phyloP scores from a whole-genome alignment of 352 stramenopile genomes.

The Elongisporangium prolatum region DNA sequence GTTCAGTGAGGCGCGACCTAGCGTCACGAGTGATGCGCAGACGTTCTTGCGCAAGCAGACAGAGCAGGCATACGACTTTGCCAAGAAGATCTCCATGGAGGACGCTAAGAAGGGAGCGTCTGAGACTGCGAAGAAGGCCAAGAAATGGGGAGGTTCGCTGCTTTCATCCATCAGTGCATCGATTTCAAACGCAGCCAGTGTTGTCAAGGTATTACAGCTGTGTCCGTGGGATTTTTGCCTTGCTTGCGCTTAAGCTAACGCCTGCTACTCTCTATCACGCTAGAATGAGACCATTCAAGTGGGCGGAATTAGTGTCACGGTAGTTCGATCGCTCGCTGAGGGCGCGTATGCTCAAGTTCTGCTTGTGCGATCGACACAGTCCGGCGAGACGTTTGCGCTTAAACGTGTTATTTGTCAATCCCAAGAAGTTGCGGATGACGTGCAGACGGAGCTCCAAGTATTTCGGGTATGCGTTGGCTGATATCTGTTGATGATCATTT shows the following conservation, averaged over 20 bases:
- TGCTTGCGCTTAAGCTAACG: neutral
- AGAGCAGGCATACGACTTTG: conserved; percentile 83
- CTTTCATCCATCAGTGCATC: conserved; percentile 73
- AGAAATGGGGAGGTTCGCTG: conserved; percentile 82
- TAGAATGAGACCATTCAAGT: conserved; percentile 77
- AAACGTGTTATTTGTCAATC: conserved; percentile 84
- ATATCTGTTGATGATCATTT: conserved; percentile 2
- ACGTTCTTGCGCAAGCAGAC: conserved; percentile 79
- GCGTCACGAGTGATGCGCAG: conserved; percentile 21
- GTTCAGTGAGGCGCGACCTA: neutral
- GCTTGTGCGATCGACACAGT: conserved; percentile 61
- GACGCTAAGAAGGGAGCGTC: conserved; percentile 78
- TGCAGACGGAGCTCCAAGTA: conserved; percentile 75
- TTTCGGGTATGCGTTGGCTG: conserved; percentile 37
- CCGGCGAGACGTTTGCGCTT: conserved; percentile 71
- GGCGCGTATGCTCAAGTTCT: conserved; percentile 78
- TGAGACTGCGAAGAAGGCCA: conserved; percentile 85
- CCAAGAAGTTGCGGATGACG: conserved; percentile 69
- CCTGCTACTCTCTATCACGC: too few species aligned
- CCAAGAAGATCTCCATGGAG: conserved; percentile 86
- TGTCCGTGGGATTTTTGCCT: neutral
- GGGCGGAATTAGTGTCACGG: conserved; percentile 56
- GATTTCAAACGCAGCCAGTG: conserved; percentile 58
- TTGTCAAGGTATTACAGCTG: conserved; percentile 38
- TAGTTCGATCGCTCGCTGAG: conserved; percentile 69